Base-by-base conservation (phyloP, 495 filamentous ascomycete species). In the Trichocladium antarcticum region DNA sequence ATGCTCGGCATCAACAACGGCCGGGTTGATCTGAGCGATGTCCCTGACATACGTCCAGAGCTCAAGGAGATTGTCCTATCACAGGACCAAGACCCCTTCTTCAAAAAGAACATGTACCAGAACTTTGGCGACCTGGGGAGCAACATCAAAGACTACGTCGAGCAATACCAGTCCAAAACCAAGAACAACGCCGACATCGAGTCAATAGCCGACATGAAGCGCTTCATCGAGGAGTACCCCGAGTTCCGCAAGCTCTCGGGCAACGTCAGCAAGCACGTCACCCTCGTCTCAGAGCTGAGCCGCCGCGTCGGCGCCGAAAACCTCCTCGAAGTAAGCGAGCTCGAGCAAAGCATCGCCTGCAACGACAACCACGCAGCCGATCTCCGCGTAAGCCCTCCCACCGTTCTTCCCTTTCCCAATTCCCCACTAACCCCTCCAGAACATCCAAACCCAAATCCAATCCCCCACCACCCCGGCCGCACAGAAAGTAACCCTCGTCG, bases 71-170 rank as follows among this genome's bases (percentile, higher is more conserved):
- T 98, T 49, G 89, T 95, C 10, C 70, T 98, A 16, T 95, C 90
- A 1, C 93, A 93, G 66, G 93, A 97, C 53, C 93, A 97, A 64
- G 92, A 98, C 60, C 93, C 92, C 0, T 98, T 98, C 70, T 98
- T 97, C 70, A 95, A 96, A 68, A 96, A 95, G 70, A 98, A 98
- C 64, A 97, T 98, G 93, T 98, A 89, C 58, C 81, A 95, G 57
- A 98, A 98, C 58, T 98, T 97, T 64, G 92, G 92, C 36, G 92
- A 98, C 54, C 76, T 98, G 16, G 92, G 92, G 17, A 86, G 92
- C 45, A 97, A 95, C 60, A 96, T 96, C 64, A 97, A 97, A 63
- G 89, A 96, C 51, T 97, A 97, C 63, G 92, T 98, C 50, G 87
- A 93, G 63, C 92, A 96, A 54, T 97, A 95, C 61, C 92, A 96